These are phyloP conservation scores for Rosellinia necatrix DNA, from an alignment of 2,329 filamentous ascomycete genomes.

Conservation along the genomic window DNA sequence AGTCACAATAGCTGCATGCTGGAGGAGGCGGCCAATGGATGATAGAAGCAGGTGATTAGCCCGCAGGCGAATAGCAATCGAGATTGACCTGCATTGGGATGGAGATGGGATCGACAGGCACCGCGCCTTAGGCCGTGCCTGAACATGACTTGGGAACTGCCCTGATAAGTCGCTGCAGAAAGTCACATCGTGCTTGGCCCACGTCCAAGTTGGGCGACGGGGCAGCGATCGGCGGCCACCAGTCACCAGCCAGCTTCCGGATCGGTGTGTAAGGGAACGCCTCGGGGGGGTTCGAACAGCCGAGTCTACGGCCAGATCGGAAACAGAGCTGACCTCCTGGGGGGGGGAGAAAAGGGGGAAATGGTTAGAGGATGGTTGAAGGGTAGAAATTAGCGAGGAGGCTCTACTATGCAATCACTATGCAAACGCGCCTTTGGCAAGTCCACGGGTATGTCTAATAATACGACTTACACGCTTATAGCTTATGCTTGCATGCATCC, in stretches of 20 bases:
- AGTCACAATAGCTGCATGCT: constrained; percentile 25
- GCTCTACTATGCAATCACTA: constrained; percentile 19
- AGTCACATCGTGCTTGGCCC: constrained; percentile 8
- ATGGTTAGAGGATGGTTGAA: too few relatives aligned
- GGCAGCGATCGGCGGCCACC: constrained; percentile 10
- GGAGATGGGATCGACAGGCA: constrained; percentile 29
- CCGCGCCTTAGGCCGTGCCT: constrained; percentile 9
- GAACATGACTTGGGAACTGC: neutral
- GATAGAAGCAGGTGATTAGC: constrained; percentile 35
- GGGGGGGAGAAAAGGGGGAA: too few relatives aligned
- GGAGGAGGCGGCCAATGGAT: constrained; percentile 22
- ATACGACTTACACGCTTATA: constrained; percentile 12
- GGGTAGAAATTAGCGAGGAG: constrained; percentile 21
- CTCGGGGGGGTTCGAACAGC: constrained; percentile 9
- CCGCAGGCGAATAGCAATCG: constrained; percentile 15
- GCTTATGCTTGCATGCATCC: too few relatives aligned
- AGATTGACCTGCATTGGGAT: constrained; percentile 13
- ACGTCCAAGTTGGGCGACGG: neutral
- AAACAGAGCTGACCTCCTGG: constrained; percentile 12
- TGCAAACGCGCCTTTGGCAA: too few relatives aligned
- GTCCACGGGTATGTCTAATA: constrained; percentile 25
- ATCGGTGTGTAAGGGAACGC: constrained; percentile 23
- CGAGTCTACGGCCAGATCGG: constrained; percentile 22
- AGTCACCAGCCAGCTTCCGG: constrained; percentile 23
- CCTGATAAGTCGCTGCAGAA: neutral